Percentiles rank a stretch among this genome's conserved stretches.
Evolutionary conservation across 2,329 filamentous ascomycete species (phyloP).

Genomic region (Penicillium olsonii): DNA sequence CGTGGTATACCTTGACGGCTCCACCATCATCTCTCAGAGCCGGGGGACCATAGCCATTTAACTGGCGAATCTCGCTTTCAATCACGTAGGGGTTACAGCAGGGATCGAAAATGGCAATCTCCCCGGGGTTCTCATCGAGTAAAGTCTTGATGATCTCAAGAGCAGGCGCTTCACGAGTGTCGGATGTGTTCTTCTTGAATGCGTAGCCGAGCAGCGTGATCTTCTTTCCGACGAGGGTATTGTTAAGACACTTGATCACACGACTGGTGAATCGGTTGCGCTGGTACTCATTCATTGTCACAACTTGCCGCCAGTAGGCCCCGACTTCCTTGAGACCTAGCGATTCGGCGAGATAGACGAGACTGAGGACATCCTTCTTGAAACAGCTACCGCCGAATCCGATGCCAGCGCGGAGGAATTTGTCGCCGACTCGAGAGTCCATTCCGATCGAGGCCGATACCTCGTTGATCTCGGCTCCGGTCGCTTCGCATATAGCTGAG

Average conservation of each 20-base stretch:
- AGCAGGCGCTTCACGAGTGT: constrained; percentile 70
- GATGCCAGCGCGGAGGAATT: constrained; percentile 71
- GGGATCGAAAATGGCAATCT: constrained; percentile 20
- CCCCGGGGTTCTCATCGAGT: constrained; percentile 16
- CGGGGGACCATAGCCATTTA: constrained; percentile 10
- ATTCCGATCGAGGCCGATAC: constrained; percentile 67
- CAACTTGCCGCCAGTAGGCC: constrained; percentile 72
- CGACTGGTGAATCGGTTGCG: constrained; percentile 67
- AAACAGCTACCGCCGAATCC: constrained; percentile 81
- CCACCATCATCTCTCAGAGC: constrained; percentile 19
- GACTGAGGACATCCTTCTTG: constrained; percentile 73
- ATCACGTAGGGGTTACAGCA: constrained; percentile 14
- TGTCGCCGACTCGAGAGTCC: constrained; percentile 70
- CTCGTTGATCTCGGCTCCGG: constrained; percentile 72
- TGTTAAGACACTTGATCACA: constrained; percentile 67
- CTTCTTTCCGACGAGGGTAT: constrained; percentile 70
- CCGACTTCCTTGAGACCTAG: constrained; percentile 70
- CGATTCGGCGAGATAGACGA: constrained; percentile 72
- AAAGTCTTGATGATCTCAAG: constrained; percentile 18
- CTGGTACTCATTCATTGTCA: constrained; percentile 76
- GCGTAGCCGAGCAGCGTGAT: constrained; percentile 73
- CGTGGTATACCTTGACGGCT: constrained; percentile 16
- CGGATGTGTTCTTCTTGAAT: constrained; percentile 77
- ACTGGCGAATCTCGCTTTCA: constrained; percentile 11
- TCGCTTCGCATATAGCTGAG: constrained; percentile 73